Percentiles rank a stretch among this genome's conserved stretches.
These are phyloP conservation scores for Microcyclospora pomicola DNA, from an alignment of 2,329 filamentous ascomycete species.

Conservation along the genomic window DNA sequence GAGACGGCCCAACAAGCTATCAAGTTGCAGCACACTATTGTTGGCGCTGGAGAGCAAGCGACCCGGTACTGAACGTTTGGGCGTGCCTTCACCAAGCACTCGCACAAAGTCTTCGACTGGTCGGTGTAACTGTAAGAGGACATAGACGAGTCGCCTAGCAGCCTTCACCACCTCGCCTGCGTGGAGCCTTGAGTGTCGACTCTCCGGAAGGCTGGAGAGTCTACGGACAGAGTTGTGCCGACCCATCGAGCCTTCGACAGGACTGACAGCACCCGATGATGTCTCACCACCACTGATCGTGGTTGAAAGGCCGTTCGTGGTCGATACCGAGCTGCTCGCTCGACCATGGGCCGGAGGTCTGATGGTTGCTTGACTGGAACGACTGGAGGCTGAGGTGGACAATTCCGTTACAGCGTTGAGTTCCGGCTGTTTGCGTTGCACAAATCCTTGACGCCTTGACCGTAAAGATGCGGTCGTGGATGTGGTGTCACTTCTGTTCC, in stretches of 20 bases:
- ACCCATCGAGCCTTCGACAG: constrained; percentile 14
- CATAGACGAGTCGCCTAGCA: constrained; percentile 16
- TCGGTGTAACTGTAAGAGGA: constrained; percentile 15
- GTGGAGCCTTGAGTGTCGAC: constrained; percentile 13
- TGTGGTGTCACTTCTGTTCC: constrained; percentile 50
- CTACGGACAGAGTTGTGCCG: constrained; percentile 10
- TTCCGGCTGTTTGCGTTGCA: constrained; percentile 37
- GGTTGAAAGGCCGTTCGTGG: constrained; percentile 11
- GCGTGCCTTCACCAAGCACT: constrained; percentile 33
- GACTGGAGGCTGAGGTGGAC: constrained; percentile 8
- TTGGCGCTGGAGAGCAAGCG: constrained; percentile 44
- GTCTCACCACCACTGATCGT: constrained; percentile 17
- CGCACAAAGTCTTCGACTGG: constrained; percentile 17
- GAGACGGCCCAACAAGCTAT: constrained; percentile 39
- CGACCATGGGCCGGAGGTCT: constrained; percentile 18
- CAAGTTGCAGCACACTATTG: constrained; percentile 42
- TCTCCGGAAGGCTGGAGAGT: constrained; percentile 15
- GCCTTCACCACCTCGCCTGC: constrained; percentile 12
- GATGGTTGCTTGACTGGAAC: constrained; percentile 35
- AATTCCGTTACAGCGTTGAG: constrained; percentile 24
- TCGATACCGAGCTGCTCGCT: constrained; percentile 18
- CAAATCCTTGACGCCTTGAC: constrained; percentile 46
- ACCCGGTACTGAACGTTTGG: constrained; percentile 38
- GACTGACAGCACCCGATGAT: constrained; percentile 21
- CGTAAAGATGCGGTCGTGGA: constrained; percentile 34